Base-by-base conservation (phyloP, 192 early-diverging fungal species). In the Cladochytrium replicatum region DNA sequence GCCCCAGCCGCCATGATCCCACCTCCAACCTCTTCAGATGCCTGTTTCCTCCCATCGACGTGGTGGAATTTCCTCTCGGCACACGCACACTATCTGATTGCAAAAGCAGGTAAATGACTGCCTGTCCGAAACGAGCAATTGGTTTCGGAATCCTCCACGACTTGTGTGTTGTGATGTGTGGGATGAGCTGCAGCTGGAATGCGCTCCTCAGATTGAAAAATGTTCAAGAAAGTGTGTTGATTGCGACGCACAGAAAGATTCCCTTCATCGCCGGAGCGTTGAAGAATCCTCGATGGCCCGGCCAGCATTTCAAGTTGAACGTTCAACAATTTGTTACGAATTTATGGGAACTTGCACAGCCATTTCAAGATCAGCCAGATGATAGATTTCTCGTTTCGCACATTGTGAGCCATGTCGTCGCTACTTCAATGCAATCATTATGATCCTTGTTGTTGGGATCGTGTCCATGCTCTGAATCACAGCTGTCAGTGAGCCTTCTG, bases 261-360 rank as follows among this genome's bases (percentile, higher is more conserved):
- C 62, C 62, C 46, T 69, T 69, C 19, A 63, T 55, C 2, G 65
- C 63, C 19, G 67, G 67, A 3, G 67, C 67, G 41, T 69, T 64
- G 47, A n/a, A 48, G 52, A 54, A 54, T 7, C 52, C 52, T 15
- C 23, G 22, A 17, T 42, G 52, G 37, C 52, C 52, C n/a, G n/a
- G n/a, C n/a, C n/a, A n/a, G n/a, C n/a, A n/a, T n/a, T n/a, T n/a
- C n/a, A n/a, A n/a, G n/a, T n/a, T n/a, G n/a, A n/a, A n/a, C n/a
- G n/a, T n/a, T n/a, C n/a, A n/a, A n/a, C n/a, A n/a, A n/a, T n/a
- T n/a, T n/a, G n/a, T n/a, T n/a, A n/a, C n/a, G n/a, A n/a, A n/a
- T n/a, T n/a, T n/a, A n/a, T n/a, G n/a, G n/a, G n/a, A n/a, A n/a
- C n/a, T n/a, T n/a, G n/a, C n/a, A n/a, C n/a, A n/a, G n/a, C n/a